Percentiles rank a stretch among this genome's conserved stretches.
phyloP scores from a whole-genome alignment of 31 red algal species.

The Odonthalia washingtoniensis region DNA sequence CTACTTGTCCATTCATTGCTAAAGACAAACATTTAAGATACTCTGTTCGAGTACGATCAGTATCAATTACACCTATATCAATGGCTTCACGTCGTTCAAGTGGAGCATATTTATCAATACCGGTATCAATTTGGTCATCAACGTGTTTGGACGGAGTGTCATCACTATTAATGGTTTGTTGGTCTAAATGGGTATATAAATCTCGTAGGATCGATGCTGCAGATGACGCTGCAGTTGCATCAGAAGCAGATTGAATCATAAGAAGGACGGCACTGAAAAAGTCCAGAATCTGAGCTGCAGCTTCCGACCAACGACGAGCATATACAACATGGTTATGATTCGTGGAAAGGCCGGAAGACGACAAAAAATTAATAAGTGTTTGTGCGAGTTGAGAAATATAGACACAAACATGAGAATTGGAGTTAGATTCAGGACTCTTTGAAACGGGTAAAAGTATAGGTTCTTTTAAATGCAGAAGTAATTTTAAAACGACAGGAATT shows the following conservation, averaged over 20 bases:
- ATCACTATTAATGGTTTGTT: neutral
- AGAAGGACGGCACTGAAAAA: too few species aligned
- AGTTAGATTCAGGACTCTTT: neutral
- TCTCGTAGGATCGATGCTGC: too few species aligned
- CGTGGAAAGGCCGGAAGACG: too few species aligned
- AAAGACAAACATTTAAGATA: neutral
- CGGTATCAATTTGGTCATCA: neutral
- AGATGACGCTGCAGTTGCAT: too few species aligned
- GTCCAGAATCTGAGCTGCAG: too few species aligned
- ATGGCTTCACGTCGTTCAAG: neutral
- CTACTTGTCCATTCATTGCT: neutral
- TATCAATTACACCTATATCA: neutral
- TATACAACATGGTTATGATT: too few species aligned
- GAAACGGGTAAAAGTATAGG: neutral
- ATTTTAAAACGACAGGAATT: neutral
- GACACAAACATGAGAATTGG: neutral
- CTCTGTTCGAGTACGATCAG: neutral
- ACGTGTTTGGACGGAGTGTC: neutral
- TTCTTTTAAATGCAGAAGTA: neutral
- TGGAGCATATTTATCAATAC: neutral
- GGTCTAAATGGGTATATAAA: neutral
- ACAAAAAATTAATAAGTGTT: too few species aligned
- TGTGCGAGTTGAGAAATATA: too few species aligned
- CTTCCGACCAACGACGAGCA: too few species aligned
- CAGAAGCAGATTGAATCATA: too few species aligned